Base-by-base conservation (phyloP, 2,329 filamentous ascomycete species). In the Fusarium pseudograminearum region DNA sequence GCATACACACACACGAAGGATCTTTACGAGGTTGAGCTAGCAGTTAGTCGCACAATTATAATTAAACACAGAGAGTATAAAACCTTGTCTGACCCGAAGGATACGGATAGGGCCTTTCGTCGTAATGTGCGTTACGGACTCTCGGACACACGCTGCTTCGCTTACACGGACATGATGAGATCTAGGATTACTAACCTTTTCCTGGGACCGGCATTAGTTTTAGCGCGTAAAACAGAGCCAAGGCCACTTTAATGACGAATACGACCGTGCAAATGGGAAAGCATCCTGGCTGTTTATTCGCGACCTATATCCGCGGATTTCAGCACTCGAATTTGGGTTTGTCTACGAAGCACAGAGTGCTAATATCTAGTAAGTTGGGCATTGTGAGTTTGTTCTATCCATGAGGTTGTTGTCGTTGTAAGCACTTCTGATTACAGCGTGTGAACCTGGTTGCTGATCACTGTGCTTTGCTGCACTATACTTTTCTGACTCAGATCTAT, bases 211-310 rank as follows among this genome's bases (percentile, higher is more conserved):
- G 61, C 53, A 65, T 45, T 47, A 28, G 38, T 65, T 65, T 66
- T 69, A 69, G 66, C 61, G 66, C 60, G n/a, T 38, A 26, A 50
- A 50, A 38, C 36, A 50, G 28, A 48, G 48, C 45, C 47, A 66
- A 66, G 57, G 66, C 52, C 67, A 57, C 61, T 62, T 52, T 22
- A 41, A 70, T 70, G 67, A 70, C 67, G 67, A 70, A 70, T 67
- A 67, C 55, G 48, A 67, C 48, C 40, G 50, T 46, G 40, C 31
- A 48, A 58, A 41, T 41, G 34, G 48, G 34, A 52, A 10, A 33
- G 52, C 54, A 30, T 61, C 20, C n/a, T 41, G 41, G 14, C 9
- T n/a, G 30, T 20, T 26, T 60, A 65, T 59, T 58, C 38, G 26
- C 61, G 60, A 24, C 38, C 28, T 59, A 64, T 65, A 58, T 50